These are phyloP conservation scores for Metschnikowia reukaufii DNA, from an alignment of 805 yeast species.

Conservation along the genomic window DNA sequence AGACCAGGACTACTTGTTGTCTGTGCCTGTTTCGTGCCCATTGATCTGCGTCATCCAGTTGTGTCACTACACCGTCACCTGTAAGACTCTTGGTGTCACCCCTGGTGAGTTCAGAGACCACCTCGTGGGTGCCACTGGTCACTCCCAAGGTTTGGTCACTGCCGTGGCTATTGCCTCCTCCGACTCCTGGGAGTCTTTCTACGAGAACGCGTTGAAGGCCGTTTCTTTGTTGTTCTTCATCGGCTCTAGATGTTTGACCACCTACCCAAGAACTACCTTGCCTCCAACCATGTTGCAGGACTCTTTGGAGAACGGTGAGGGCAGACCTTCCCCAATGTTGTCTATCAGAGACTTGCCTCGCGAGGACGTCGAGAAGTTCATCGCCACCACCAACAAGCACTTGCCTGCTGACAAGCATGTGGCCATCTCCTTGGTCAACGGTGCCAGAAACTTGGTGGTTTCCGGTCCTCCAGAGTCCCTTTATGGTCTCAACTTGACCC, in stretches of 20 bases:
- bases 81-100: slow-evolving; percentile 76
- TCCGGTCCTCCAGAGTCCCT: slow-evolving; percentile 98
- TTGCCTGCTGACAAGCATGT: slow-evolving; percentile 90
- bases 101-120: slow-evolving; percentile 83
- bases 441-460: slow-evolving; percentile 93
- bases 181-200: slow-evolving; percentile 83
- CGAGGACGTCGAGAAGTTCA: slow-evolving; percentile 74
- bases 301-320: slow-evolving; percentile 91
- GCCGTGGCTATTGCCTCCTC: slow-evolving; percentile 86
- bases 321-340: slow-evolving; percentile 96
- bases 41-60: slow-evolving; percentile 93
- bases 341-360: slow-evolving; percentile 84
- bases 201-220: slow-evolving; percentile 69
- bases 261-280: slow-evolving; percentile 89
- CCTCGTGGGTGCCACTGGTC: slow-evolving; percentile 80
- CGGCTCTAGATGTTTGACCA: slow-evolving; percentile 87
- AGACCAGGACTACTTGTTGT: slow-evolving; percentile 78
- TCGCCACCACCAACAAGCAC: slow-evolving; percentile 87
- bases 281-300: slow-evolving; percentile 93
- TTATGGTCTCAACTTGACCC: slow-evolving; percentile 88
- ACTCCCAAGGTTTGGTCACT: slow-evolving; percentile 88
- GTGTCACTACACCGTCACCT: slow-evolving; percentile 87
- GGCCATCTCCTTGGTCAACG: slow-evolving; percentile 87
- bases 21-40: slow-evolving; percentile 96
- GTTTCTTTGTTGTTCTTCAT: slow-evolving; percentile 85